phyloP scores from a whole-genome alignment of 192 early-diverging fungal species.

The Spizellomyces sp. region DNA sequence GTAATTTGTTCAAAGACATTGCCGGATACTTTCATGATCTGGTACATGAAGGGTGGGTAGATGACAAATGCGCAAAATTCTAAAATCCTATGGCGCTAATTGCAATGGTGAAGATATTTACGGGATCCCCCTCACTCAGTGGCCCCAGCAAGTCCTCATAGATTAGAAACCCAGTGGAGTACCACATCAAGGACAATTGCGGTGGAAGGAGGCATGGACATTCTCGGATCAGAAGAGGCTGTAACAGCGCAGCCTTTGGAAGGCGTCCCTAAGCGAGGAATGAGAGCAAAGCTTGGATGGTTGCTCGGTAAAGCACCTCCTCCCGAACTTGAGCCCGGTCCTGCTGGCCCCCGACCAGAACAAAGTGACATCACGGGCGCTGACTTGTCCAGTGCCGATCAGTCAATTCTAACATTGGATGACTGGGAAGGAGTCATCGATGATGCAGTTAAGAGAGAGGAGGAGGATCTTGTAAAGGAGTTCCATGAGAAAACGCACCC shows the following conservation, averaged over 20 bases:
- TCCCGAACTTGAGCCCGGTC: neutral
- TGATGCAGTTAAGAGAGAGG: slow-evolving; percentile 5
- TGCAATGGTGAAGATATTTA: neutral
- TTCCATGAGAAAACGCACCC: slow-evolving; percentile 31
- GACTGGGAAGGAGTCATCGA: slow-evolving; percentile 13
- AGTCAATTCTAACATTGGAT: neutral
- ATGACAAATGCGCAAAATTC: neutral
- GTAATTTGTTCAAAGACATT: slow-evolving; percentile 31
- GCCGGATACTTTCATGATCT: slow-evolving; percentile 28
- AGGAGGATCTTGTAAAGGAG: slow-evolving; percentile 9
- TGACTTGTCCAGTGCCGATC: neutral
- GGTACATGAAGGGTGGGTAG: slow-evolving; percentile 22
- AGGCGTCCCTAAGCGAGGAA: neutral
- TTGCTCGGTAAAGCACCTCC: slow-evolving; percentile 3
- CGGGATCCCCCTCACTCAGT: neutral
- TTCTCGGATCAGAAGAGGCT: slow-evolving; percentile 33
- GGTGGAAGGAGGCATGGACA: slow-evolving; percentile 32
- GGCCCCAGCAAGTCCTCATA: neutral
- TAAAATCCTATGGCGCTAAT: neutral
- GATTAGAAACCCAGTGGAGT: slow-evolving; percentile 6
- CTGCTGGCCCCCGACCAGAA: neutral
- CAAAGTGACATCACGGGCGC: neutral
- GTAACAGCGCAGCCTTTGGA: slow-evolving; percentile 12
- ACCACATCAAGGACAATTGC: slow-evolving; percentile 16
- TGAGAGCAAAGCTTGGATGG: neutral